Evolutionary conservation across 495 filamentous ascomycete genomes (phyloP).

Genomic region (Tuber calosporum): DNA sequence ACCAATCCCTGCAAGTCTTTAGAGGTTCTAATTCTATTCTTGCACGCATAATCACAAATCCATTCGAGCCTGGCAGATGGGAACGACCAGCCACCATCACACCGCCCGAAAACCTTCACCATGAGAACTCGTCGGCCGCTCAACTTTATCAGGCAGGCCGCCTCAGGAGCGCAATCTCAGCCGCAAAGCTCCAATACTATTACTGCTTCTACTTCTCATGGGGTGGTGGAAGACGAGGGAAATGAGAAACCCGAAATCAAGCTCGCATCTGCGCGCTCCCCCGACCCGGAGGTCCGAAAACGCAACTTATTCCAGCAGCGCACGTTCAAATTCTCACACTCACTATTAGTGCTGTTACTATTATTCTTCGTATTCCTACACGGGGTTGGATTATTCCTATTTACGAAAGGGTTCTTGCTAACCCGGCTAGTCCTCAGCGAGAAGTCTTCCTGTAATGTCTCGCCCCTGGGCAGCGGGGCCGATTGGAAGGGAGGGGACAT

Average conservation of each 20-base stretch:
- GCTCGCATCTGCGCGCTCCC: slow-evolving; percentile 32
- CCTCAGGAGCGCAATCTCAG: background rate
- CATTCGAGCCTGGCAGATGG: background rate
- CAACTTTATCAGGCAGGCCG: background rate
- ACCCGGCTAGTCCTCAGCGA: slow-evolving; percentile 83
- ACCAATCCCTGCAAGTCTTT: background rate
- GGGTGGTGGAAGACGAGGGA: background rate
- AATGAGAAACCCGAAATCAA: slow-evolving; percentile 6
- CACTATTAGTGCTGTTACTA: slow-evolving; percentile 49
- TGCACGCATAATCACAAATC: background rate
- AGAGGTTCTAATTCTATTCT: background rate
- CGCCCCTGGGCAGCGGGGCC: slow-evolving; percentile 52
- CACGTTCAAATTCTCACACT: slow-evolving; percentile 52
- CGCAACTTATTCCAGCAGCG: slow-evolving; percentile 40
- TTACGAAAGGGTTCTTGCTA: slow-evolving; percentile 93
- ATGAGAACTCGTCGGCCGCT: background rate
- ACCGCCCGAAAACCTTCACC: background rate
- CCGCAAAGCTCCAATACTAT: background rate
- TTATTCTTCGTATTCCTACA: slow-evolving; percentile 58
- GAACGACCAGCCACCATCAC: background rate
- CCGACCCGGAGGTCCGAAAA: slow-evolving; percentile 17
- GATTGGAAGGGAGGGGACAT: slow-evolving; percentile 40
- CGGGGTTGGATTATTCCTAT: slow-evolving; percentile 74
- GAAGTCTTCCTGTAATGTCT: slow-evolving; percentile 69
- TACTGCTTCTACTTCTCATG: background rate